Conservation (phyloP, 345 rosid genomes). For the Bruguiera gymnorhiza region DNA sequence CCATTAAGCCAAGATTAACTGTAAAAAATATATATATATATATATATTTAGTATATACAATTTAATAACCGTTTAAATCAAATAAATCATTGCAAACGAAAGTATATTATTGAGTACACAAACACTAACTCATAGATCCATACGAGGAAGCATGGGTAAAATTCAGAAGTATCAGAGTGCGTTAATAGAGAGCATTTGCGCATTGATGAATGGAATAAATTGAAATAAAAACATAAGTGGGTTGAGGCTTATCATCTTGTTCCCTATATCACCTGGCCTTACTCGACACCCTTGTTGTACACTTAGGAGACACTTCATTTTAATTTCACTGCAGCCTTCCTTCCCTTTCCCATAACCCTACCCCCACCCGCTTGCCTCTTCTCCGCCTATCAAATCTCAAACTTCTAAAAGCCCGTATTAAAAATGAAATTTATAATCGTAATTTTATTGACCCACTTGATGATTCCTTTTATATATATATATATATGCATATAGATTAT, state of each 20-base stretch:
- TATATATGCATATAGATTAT: not conserved
- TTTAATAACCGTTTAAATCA: too few species aligned
- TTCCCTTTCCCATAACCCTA: conserved; percentile 34
- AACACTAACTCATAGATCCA: not conserved
- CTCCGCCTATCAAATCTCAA: conserved; percentile 20
- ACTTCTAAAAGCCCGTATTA: not conserved
- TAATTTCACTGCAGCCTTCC: conserved; percentile 20
- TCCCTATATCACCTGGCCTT: conserved; percentile 43
- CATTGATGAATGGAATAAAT: not conserved
- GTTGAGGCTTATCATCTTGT: conserved; percentile 21
- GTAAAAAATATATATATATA: too few species aligned
- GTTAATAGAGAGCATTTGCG: not conserved
- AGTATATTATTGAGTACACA: too few species aligned
- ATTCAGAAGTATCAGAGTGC: not conserved
- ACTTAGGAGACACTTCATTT: not conserved
- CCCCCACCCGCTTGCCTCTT: not conserved
- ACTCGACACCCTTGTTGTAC: not conserved
- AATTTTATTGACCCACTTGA: conserved; percentile 8
- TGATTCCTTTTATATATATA: not conserved
- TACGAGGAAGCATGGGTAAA: not conserved
- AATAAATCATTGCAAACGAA: too few species aligned
- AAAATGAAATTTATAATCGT: not conserved
- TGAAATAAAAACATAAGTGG: conserved; percentile 26
- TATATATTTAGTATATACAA: too few species aligned
- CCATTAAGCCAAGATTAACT: too few species aligned